phyloP scores from a whole-genome alignment of 768 basidiomycete species.

The Russula foetens region DNA sequence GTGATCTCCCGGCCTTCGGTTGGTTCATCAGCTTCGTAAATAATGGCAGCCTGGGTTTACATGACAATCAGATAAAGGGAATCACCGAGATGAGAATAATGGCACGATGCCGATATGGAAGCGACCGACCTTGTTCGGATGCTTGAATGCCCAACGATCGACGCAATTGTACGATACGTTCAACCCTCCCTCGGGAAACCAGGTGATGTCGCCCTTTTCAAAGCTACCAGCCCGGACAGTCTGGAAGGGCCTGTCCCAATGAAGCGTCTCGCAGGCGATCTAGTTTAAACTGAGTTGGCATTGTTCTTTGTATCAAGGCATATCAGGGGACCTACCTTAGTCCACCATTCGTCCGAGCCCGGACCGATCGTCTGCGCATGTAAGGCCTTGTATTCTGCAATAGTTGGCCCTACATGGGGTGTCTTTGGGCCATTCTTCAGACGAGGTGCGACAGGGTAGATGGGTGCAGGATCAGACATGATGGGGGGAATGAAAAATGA shows the following conservation, averaged over 20 bases:
- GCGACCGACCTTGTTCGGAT: slow-evolving; percentile 65
- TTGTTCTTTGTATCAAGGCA: not conserved
- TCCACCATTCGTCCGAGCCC: slow-evolving; percentile 84
- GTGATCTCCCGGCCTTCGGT: slow-evolving; percentile 66
- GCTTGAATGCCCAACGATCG: slow-evolving; percentile 88
- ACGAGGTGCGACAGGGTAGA: slow-evolving; percentile 73
- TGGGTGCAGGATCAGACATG: slow-evolving; percentile 28
- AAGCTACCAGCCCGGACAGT: slow-evolving; percentile 82
- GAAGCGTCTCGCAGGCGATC: slow-evolving; percentile 65
- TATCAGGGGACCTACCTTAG: slow-evolving; percentile 39
- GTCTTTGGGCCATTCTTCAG: slow-evolving; percentile 51
- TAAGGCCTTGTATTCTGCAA: slow-evolving; percentile 59
- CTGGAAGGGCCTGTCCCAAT: slow-evolving; percentile 87
- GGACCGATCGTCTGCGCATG: slow-evolving; percentile 70
- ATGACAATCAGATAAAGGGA: not conserved
- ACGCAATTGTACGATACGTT: slow-evolving; percentile 98
- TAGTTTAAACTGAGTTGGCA: slow-evolving; percentile 22
- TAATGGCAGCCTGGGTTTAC: slow-evolving; percentile 76
- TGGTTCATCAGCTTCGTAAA: slow-evolving; percentile 97
- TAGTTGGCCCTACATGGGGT: slow-evolving; percentile 75
- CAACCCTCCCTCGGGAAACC: slow-evolving; percentile 93
- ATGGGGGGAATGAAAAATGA: not conserved
- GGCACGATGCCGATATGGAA: not conserved
- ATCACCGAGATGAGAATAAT: not conserved
- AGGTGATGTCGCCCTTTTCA: slow-evolving; percentile 76